Conservation (phyloP, 306 rosid genomes). For the Quercus berberidifolia region DNA sequence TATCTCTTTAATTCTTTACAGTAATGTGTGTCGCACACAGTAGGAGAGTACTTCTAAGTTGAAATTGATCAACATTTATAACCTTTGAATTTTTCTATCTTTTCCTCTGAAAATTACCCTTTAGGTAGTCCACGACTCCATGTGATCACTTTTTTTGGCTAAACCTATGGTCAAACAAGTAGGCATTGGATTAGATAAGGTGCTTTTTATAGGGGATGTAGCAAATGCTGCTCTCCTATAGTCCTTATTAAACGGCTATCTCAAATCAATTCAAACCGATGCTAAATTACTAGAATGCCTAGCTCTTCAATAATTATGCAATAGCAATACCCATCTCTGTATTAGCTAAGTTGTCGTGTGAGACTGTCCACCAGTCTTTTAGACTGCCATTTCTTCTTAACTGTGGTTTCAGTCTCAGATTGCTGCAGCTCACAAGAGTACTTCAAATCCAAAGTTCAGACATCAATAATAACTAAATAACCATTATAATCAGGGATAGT, state of each 20-base stretch:
- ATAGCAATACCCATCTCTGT: not conserved
- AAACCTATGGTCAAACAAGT: not conserved
- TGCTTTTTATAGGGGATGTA: conserved; percentile 3
- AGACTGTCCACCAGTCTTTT: too few relatives aligned
- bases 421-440: not conserved
- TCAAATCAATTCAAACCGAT: conserved; percentile 11
- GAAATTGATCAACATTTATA: not conserved
- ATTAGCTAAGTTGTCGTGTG: not conserved
- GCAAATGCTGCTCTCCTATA: conserved; percentile 3
- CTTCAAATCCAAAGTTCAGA: too few relatives aligned
- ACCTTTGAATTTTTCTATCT: not conserved
- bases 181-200: not conserved
- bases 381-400: too few relatives aligned
- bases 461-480: not conserved
- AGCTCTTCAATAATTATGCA: too few relatives aligned
- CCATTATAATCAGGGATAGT: too few relatives aligned
- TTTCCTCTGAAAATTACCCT: not conserved
- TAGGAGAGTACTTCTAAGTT: too few relatives aligned
- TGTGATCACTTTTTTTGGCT: not conserved
- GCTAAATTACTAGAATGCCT: conserved; percentile 3
- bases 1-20: too few relatives aligned
- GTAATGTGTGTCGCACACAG: too few relatives aligned
- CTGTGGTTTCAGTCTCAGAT: not conserved
- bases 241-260: conserved; percentile 28
- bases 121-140: not conserved